Evolutionary conservation across 2,329 filamentous ascomycete species (phyloP).

Genomic region (Thermothelomyces thermophilus): DNA sequence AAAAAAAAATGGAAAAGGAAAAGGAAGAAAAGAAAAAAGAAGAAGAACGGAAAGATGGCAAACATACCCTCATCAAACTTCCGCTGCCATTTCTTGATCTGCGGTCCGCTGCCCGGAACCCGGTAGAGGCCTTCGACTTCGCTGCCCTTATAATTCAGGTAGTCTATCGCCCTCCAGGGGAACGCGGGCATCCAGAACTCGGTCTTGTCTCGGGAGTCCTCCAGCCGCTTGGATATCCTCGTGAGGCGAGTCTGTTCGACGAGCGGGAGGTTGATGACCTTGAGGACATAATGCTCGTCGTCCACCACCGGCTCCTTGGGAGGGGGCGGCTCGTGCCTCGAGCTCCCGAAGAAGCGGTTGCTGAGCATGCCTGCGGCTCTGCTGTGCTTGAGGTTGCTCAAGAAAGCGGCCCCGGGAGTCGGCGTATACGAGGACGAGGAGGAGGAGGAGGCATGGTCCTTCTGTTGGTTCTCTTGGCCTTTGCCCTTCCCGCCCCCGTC

Average conservation of each 20-base stretch:
- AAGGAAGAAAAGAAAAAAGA: neutral
- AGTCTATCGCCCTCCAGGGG: conserved; percentile 93
- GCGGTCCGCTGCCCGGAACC: conserved; percentile 81
- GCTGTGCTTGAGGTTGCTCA: conserved; percentile 66
- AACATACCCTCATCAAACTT: conserved; percentile 72
- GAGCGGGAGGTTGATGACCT: conserved; percentile 78
- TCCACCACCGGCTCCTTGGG: conserved; percentile 62
- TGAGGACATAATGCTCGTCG: conserved; percentile 74
- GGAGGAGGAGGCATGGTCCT: conserved; percentile 45
- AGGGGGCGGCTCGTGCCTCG: conserved; percentile 62
- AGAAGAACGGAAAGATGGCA: neutral
- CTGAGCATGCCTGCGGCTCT: conserved; percentile 75
- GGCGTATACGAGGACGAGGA: conserved; percentile 56
- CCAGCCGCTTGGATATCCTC: conserved; percentile 81
- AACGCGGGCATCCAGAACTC: conserved; percentile 99
- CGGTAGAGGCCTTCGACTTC: conserved; percentile 92
- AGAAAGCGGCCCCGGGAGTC: conserved; percentile 56
- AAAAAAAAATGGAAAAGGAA: neutral
- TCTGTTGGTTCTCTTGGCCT: conserved; percentile 41
- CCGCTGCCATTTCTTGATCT: conserved; percentile 90
- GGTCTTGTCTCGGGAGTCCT: conserved; percentile 87
- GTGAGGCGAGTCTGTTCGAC: conserved; percentile 87
- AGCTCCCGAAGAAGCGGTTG: conserved; percentile 73
- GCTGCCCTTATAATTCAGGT: conserved; percentile 88
- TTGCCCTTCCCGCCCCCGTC: conserved; percentile 40